Evolutionary conservation across 306 rosid species (phyloP).

Genomic region (Aeschynomene evenia): DNA sequence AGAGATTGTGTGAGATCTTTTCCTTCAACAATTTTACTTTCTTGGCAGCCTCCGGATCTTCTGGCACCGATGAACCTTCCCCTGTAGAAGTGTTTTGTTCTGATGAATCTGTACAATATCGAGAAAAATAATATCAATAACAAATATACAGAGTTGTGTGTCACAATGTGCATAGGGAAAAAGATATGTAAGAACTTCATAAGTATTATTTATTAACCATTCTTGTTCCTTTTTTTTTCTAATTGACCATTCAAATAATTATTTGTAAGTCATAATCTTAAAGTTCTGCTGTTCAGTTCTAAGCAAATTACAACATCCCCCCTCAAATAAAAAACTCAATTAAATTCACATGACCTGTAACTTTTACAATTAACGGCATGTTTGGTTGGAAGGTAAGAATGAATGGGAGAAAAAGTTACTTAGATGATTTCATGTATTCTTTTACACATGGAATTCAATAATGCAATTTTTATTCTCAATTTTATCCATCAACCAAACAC

Average conservation of each 20-base stretch:
- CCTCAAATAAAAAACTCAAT: background rate
- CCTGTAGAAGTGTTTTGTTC: conserved; percentile 36
- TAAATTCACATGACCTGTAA: background rate
- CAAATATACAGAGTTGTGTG: too few species aligned
- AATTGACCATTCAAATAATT: background rate
- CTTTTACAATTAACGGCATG: too few species aligned
- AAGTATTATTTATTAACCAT: too few species aligned
- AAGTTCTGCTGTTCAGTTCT: background rate
- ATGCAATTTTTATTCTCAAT: too few species aligned
- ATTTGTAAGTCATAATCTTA: background rate
- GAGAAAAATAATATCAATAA: background rate
- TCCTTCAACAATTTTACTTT: conserved; percentile 63
- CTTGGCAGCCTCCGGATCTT: conserved; percentile 51
- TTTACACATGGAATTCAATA: too few species aligned
- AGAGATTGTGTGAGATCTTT: conserved; percentile 58
- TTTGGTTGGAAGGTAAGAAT: too few species aligned
- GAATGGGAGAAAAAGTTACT: too few species aligned
- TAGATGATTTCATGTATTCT: too few species aligned
- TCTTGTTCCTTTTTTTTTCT: too few species aligned
- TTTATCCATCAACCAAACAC: too few species aligned
- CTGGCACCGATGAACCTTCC: conserved; percentile 23
- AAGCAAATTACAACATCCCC: conserved; percentile 6
- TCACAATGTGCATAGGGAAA: background rate
- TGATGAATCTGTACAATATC: conserved; percentile 37
- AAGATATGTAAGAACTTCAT: background rate